phyloP scores from a whole-genome alignment of 2,329 filamentous ascomycete species.

The Didymella arachidicola region DNA sequence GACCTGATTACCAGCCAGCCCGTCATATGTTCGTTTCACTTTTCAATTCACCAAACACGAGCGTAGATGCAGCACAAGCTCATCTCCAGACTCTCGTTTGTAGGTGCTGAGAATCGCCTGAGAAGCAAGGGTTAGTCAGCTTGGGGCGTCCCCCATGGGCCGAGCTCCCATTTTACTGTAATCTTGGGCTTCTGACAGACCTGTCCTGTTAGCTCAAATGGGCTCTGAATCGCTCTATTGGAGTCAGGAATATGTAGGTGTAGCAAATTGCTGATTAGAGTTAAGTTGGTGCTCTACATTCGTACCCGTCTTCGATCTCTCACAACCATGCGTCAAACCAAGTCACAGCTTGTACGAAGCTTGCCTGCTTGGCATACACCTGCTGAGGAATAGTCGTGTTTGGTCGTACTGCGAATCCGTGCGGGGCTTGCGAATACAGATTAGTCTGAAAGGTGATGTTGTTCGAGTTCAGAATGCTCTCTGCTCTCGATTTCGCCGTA shows the following conservation, averaged over 20 bases:
- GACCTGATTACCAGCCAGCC: no score
- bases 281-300: no score
- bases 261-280: background rate
- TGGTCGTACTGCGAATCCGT: slow-evolving; percentile 47
- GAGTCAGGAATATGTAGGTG: background rate
- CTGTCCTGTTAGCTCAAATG: background rate
- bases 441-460: slow-evolving; percentile 46
- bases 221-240: background rate
- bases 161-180: background rate
- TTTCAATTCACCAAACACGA: background rate
- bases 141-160: background rate
- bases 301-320: background rate
- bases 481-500: slow-evolving; percentile 27
- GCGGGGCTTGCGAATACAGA: slow-evolving; percentile 44
- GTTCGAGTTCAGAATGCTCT: slow-evolving; percentile 37
- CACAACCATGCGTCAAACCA: slow-evolving; percentile 49
- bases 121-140: background rate
- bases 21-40: no score
- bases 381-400: slow-evolving; percentile 41
- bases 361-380: slow-evolving; percentile 48
- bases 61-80: background rate
- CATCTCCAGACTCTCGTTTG: background rate
- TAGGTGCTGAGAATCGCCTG: background rate
- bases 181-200: background rate
- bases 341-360: slow-evolving; percentile 48